Evolutionary conservation across 352 stramenopile species (phyloP).

Genomic region (Globisporangium heterothallicum): DNA sequence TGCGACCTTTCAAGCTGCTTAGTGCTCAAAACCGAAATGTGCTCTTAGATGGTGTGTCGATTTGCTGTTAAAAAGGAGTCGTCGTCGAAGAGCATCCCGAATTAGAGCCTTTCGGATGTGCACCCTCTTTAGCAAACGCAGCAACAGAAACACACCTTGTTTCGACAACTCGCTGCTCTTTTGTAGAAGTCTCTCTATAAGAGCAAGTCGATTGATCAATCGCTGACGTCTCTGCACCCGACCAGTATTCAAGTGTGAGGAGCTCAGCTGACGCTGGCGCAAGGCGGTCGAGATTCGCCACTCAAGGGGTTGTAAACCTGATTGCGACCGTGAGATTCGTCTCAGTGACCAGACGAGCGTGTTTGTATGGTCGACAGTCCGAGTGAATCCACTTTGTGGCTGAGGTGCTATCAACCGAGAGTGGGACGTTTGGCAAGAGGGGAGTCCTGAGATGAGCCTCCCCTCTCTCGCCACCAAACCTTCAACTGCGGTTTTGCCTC

Average conservation of each 20-base stretch:
- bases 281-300: slow-evolving; percentile 1
- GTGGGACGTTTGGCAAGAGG: background rate
- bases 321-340: slow-evolving; percentile 4
- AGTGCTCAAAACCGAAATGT: background rate
- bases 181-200: background rate
- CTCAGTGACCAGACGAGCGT: background rate
- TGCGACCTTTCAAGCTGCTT: background rate
- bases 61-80: too few species aligned
- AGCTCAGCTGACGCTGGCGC: background rate
- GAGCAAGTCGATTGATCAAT: too few species aligned
- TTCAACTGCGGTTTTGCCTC: background rate
- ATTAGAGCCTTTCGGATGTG: too few species aligned
- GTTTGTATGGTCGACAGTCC: slow-evolving; percentile 4
- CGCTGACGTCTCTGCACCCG: too few species aligned
- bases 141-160: background rate
- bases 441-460: slow-evolving; percentile 7
- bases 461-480: too few species aligned
- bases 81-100: too few species aligned
- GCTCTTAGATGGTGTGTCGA: background rate
- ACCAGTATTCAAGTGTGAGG: too few species aligned
- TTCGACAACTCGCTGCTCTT: too few species aligned
- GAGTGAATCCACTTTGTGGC: slow-evolving; percentile 2
- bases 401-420: background rate
- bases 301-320: background rate
- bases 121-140: background rate